Base-by-base conservation (phyloP, 768 basidiomycete genomes). In the Calvatia gigantea region DNA sequence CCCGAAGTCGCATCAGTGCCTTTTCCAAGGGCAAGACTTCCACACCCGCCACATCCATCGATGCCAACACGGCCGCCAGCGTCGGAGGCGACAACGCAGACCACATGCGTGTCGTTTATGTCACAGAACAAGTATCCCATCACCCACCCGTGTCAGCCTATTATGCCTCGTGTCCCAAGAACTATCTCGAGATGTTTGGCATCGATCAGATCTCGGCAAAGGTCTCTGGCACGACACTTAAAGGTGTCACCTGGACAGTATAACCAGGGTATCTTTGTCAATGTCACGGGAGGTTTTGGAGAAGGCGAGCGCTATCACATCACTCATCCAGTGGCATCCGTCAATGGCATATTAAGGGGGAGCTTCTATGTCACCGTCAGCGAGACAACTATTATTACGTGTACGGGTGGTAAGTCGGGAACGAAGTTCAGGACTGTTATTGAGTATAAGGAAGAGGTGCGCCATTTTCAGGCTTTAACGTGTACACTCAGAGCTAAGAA, bases 401-500 rank as follows among this genome's bases (percentile, higher is more conserved):
- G 91, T 68, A 77, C 77, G 17, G 88, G 90, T 4, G 85, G 85
- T 2, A 81, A 79, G 56, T 75, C 77, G 12, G 80, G 77, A 32
- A 73, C 79, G 59, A 82, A 80, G 65, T 84, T 90, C 62, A 79
- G 95, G 57, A 79, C 93, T 3, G 79, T 98, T 61, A 83, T 97
- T 55, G 92, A 95, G 64, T 98, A 96, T 74, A 94, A 94, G 72
- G 97, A 99, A 67, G 95, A 99, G 84, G 91, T 91, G 57, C n/a
- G 62, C 55, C 6, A 2, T 23, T 55, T 52, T 39, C 52, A 14
- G 29, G 47, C n/a, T 33, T 25, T 54, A 51, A 12, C 3, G 23
- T 33, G 3, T 33, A 11, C 4, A 23, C 5, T 8, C 17, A 5
- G 41, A 17, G 27, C 27, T 52, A 28, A 21, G 25, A 41, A 39